Percentiles rank a stretch among this genome's conserved stretches.
Conservation (phyloP, 1,284 basidiomycete genomes). For the Microbotryum intermedium region DNA sequence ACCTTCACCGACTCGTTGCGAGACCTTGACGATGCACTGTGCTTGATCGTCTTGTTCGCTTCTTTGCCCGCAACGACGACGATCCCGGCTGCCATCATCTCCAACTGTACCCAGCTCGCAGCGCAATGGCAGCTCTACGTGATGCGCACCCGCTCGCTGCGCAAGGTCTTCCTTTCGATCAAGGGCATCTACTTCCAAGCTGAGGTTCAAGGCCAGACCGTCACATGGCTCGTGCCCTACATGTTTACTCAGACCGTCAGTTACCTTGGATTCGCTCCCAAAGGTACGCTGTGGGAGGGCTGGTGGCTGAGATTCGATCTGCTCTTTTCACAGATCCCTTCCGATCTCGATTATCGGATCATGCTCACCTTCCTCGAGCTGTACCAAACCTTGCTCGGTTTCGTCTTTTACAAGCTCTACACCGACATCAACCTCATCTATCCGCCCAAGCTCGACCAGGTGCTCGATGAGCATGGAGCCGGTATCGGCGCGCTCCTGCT, state of each 20-base stretch:
- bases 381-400: slow-evolving; percentile 92
- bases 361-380: slow-evolving; percentile 98
- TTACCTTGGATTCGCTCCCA: slow-evolving; percentile 11
- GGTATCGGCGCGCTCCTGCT: slow-evolving; percentile 88
- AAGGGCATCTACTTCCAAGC: slow-evolving; percentile 99
- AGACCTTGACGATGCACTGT: slow-evolving; percentile 95
- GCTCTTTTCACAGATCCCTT: slow-evolving; percentile 60
- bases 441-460: slow-evolving; percentile 78
- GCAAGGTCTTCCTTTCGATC: slow-evolving; percentile 92
- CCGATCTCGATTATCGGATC: slow-evolving; percentile 94
- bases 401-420: slow-evolving; percentile 95
- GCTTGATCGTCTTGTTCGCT: slow-evolving; percentile 87
- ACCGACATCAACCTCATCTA: slow-evolving; percentile 89
- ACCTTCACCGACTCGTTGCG: slow-evolving; percentile 92
- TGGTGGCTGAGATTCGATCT: background rate
- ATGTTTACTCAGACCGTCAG: slow-evolving; percentile 91
- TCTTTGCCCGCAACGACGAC: slow-evolving; percentile 64
- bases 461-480: slow-evolving; percentile 78
- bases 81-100: slow-evolving; percentile 73
- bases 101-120: slow-evolving; percentile 81
- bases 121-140: slow-evolving; percentile 69
- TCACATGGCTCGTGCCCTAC: slow-evolving; percentile 94
- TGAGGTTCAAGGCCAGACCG: slow-evolving; percentile 79
- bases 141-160: slow-evolving; percentile 75
- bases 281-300: too few relatives aligned